Conservation (phyloP, 495 filamentous ascomycete species). For the Pyronema omphalodes region DNA sequence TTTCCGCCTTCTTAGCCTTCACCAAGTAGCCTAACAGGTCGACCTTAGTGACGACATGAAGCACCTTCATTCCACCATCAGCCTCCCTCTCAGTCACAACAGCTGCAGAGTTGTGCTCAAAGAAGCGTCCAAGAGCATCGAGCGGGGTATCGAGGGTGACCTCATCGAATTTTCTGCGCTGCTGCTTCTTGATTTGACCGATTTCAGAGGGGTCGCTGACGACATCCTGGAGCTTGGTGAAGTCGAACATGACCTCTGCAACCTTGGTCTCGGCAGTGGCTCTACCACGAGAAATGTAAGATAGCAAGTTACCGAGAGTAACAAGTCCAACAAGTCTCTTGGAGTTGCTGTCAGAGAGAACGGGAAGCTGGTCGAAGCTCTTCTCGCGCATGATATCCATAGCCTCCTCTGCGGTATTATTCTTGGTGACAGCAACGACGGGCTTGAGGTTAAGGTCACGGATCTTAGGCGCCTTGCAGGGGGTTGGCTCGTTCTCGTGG, state of each 20-base stretch:
- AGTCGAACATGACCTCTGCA: constrained; percentile 89
- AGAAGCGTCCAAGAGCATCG: constrained; percentile 67
- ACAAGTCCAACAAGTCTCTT: constrained; percentile 71
- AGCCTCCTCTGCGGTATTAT: constrained; percentile 55
- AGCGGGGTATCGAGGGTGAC: constrained; percentile 83
- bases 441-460: constrained; percentile 72
- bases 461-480: constrained; percentile 46
- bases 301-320: constrained; percentile 85
- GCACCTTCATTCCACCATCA: constrained; percentile 48
- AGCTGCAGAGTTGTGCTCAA: constrained; percentile 94
- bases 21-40: constrained; percentile 88
- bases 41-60: constrained; percentile 90
- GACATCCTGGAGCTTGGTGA: constrained; percentile 63
- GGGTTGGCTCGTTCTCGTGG: constrained; percentile 39
- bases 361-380: constrained; percentile 89
- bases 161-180: constrained; percentile 63
- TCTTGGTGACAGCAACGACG: constrained; percentile 59
- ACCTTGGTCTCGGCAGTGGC: constrained; percentile 54
- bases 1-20: constrained; percentile 37
- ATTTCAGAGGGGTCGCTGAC: constrained; percentile 65
- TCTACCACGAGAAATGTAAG: constrained; percentile 64
- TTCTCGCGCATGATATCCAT: constrained; percentile 95
- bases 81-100: constrained; percentile 61
- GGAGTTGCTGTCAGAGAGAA: constrained; percentile 47
- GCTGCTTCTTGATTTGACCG: constrained; percentile 27